phyloP scores from a whole-genome alignment of 1,139 yeast species.

The Diutina neorugosa region DNA sequence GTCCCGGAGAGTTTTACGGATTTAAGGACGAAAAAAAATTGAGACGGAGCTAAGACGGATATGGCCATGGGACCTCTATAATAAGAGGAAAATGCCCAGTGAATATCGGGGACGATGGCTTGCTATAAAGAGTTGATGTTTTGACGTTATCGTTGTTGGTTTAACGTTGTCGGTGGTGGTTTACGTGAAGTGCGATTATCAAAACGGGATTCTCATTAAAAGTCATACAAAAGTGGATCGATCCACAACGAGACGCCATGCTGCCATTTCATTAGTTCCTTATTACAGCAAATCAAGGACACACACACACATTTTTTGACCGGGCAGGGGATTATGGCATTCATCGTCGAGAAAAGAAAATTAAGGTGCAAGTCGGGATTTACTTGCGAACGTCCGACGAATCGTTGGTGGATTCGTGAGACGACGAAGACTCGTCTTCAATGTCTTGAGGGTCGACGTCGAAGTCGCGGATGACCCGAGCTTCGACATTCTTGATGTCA shows the following conservation, averaged over 20 bases:
- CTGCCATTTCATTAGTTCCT: neutral
- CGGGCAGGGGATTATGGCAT: neutral
- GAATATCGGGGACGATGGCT: neutral
- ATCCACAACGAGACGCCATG: neutral
- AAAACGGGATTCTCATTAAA: neutral
- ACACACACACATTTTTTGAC: neutral
- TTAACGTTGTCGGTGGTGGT: neutral
- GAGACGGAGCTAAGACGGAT: neutral
- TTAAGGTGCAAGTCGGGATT: neutral
- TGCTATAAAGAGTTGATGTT: too few species aligned
- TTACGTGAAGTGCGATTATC: neutral
- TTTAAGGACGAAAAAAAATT: too few species aligned
- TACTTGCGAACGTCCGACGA: neutral
- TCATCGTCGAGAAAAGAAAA: neutral
- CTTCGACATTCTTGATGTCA: slow-evolving; percentile 51
- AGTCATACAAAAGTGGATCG: neutral
- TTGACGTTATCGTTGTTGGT: neutral
- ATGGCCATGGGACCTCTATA: neutral
- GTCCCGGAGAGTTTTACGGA: neutral
- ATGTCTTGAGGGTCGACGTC: slow-evolving; percentile 26
- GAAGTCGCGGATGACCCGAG: slow-evolving; percentile 39
- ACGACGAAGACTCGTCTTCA: slow-evolving; percentile 7
- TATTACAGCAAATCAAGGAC: neutral
- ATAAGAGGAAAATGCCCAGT: neutral
- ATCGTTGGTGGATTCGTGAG: neutral